Evolutionary conservation across 441 rosid genomes (phyloP), one percentile per base, ranked within the genome.

Genomic region (Eruca vesicaria): DNA sequence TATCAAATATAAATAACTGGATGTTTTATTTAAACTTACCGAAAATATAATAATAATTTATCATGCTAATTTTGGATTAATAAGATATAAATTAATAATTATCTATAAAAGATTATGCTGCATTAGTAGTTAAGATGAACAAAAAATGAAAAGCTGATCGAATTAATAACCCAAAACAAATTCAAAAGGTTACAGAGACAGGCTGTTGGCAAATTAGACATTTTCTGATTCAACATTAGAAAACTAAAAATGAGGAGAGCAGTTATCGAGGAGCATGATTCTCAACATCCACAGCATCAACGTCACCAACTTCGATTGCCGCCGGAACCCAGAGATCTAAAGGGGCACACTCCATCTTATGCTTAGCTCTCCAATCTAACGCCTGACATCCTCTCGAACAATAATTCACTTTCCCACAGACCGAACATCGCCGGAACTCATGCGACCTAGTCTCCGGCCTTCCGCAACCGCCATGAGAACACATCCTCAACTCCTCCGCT

Each of bases 331-430:
- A 87, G 52, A 80, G 71, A 80, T 77, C 87, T 53, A 83, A 63
- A 18, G 94, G 83, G 3, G 57, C 72, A 69, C 99, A 92, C 48
- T 89, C 94, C 58, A 53, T 67, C 86, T 88, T 89, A 74, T 94
- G 99, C 26, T 86, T 86, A 16, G 81, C 20, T 82, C 86, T 92
- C 99, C 99, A 94, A 74, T 94, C 99, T 16, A 85, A 81, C 55
- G 97, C 97, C 62, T 92, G 99, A 33, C 97, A 94, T 0, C 88
- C 99, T 15, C 97, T 82, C 0, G 99, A 94, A 60, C 97, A 94
- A 45, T 94, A 94, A 75, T 89, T 90, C 23, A 90, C 99, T 6
- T 52, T 75, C 31, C 97, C 91, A 70, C 99, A 94, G 5, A 84
- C 96, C 0, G 99, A 92, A 63, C 99, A 92, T 59, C 94, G 76